Evolutionary conservation across 257 asterid genomes (phyloP).

Genomic region (Salvia rosmarinus): DNA sequence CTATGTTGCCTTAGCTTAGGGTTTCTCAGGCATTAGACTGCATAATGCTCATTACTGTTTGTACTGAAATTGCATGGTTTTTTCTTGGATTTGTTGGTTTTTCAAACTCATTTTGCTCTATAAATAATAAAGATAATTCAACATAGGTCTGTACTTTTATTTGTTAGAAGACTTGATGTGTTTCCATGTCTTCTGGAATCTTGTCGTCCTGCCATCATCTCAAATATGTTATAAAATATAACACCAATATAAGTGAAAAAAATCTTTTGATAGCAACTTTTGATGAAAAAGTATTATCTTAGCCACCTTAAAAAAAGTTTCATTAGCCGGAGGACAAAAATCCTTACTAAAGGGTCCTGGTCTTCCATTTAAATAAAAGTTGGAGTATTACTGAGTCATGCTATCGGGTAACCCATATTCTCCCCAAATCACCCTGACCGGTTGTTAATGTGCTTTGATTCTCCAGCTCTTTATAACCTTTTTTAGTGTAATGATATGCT

Average conservation of each 20-base stretch:
- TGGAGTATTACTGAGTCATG: not conserved
- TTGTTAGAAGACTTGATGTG: not conserved
- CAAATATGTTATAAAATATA: not conserved
- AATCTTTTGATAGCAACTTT: not conserved
- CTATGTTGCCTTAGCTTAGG: not conserved
- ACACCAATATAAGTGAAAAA: not conserved
- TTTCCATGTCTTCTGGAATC: not conserved
- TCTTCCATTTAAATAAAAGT: not conserved
- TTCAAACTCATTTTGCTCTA: not conserved
- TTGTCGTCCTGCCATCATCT: not conserved
- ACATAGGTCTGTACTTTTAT: slow-evolving; percentile 3
- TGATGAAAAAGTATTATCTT: not conserved
- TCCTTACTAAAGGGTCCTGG: not conserved
- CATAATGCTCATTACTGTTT: not conserved
- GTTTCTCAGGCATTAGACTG: not conserved
- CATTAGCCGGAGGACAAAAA: not conserved
- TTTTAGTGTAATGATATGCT: not conserved
- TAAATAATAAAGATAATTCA: not conserved
- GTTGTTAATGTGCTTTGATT: not conserved
- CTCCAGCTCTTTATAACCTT: not conserved
- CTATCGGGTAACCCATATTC: not conserved
- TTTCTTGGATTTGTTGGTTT: not conserved
- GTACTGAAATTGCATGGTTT: not conserved
- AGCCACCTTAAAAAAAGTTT: not conserved
- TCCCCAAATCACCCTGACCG: not conserved